Evolutionary conservation across 768 basidiomycete species (phyloP).

Genomic region (Tricholoma sp.): DNA sequence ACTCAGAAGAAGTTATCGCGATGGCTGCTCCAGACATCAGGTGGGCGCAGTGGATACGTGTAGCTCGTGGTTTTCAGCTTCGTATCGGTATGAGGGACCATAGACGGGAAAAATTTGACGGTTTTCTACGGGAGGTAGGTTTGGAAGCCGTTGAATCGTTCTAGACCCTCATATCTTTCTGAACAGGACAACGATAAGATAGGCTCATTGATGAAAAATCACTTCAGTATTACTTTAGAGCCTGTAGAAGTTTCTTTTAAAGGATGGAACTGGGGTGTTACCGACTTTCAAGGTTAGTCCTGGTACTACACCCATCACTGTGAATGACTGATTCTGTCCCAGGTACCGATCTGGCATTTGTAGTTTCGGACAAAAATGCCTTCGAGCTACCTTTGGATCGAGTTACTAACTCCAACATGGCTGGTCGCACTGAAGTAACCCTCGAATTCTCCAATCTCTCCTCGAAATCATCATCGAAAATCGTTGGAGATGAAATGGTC

Average conservation of each 20-base stretch:
- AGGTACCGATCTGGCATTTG: conserved; percentile 92
- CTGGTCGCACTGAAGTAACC: conserved; percentile 96
- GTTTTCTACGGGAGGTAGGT: conserved; percentile 84
- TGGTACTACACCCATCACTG: background rate
- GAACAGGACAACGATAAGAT: conserved; percentile 85
- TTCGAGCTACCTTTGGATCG: conserved; percentile 85
- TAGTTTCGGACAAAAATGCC: conserved; percentile 79
- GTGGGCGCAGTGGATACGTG: conserved; percentile 88
- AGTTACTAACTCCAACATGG: conserved; percentile 97
- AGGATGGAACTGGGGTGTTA: conserved; percentile 98
- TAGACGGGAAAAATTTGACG: conserved; percentile 83
- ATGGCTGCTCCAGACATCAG: conserved; percentile 73
- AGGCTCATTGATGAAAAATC: conserved; percentile 74
- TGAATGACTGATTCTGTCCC: background rate
- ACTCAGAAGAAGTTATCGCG: conserved; percentile 56
- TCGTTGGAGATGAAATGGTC: conserved; percentile 77
- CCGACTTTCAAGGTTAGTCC: conserved; percentile 82
- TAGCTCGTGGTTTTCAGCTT: conserved; percentile 90
- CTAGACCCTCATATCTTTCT: background rate
- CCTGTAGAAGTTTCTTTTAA: conserved; percentile 82
- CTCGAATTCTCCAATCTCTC: conserved; percentile 78
- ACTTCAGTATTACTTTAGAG: conserved; percentile 84
- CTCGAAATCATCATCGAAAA: conserved; percentile 33
- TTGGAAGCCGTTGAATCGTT: background rate
- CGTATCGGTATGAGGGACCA: conserved; percentile 77